These are phyloP conservation scores for Diaporthe sp. DNA, from an alignment of 2,329 filamentous ascomycete genomes.

Conservation along the genomic window DNA sequence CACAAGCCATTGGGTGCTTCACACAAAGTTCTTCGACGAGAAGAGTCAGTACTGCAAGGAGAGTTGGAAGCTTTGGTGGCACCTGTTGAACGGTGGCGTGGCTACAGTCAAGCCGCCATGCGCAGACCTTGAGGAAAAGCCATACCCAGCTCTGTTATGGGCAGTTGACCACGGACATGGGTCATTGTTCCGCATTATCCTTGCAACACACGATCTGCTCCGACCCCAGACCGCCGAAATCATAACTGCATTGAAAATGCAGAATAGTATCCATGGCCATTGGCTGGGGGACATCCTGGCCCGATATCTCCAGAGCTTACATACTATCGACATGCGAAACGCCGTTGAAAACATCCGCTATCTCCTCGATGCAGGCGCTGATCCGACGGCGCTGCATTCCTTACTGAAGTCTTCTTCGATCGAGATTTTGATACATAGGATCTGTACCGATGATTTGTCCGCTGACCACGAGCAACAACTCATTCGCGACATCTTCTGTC, in stretches of 20 bases:
- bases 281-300: background rate
- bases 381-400: background rate
- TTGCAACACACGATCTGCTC: background rate
- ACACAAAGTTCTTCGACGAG: background rate
- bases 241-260: background rate
- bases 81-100: background rate
- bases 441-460: background rate
- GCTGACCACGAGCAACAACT: background rate
- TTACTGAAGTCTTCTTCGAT: too few relatives aligned
- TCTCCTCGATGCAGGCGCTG: background rate
- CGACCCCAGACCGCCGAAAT: accelerated
- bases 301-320: background rate
- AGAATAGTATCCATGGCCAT: background rate
- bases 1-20: background rate
- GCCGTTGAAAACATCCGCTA: accelerated
- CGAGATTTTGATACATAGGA: background rate
- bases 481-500: background rate
- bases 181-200: background rate
- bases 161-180: background rate
- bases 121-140: background rate
- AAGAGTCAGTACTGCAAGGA: background rate
- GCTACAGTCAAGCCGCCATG: background rate
- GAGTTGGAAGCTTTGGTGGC: background rate
- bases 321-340: background rate
- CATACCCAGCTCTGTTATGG: background rate